Conservation (phyloP, 306 rosid species). For the Dalbergia cultrata region DNA sequence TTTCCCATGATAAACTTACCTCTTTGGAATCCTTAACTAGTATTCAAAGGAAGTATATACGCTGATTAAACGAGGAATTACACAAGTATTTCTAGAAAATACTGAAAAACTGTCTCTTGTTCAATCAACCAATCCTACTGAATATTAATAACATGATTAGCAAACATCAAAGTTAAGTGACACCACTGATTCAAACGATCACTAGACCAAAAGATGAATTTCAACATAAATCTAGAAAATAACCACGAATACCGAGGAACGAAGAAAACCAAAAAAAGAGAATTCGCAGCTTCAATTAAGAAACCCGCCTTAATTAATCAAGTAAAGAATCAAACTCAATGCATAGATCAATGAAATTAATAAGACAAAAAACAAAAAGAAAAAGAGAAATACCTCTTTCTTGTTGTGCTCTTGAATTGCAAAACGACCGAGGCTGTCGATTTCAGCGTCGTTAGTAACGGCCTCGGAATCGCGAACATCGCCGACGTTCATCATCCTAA, state of each 20-base stretch:
- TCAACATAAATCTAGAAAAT: not conserved
- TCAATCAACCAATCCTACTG: too few relatives aligned
- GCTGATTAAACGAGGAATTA: not conserved
- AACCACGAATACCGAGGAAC: slow-evolving; percentile 5
- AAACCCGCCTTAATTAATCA: not conserved
- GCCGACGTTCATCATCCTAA: slow-evolving; percentile 46
- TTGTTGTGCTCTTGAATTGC: slow-evolving; percentile 67
- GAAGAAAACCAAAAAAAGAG: not conserved
- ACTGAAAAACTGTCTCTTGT: too few relatives aligned
- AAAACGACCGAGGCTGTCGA: slow-evolving; percentile 58
- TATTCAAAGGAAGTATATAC: not conserved
- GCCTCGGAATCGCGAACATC: slow-evolving; percentile 39
- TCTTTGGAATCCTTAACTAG: too few relatives aligned
- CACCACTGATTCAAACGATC: not conserved
- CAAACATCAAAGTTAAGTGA: not conserved
- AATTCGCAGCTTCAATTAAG: not conserved
- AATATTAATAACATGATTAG: not conserved
- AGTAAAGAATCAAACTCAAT: not conserved
- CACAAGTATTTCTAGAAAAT: not conserved
- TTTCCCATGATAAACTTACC: too few relatives aligned
- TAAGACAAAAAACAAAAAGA: not conserved
- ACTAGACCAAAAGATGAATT: not conserved
- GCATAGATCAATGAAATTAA: not conserved
- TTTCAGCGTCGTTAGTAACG: slow-evolving; percentile 42
- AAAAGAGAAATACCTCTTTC: slow-evolving; percentile 43